A percentile compares a stretch with the other conserved stretches of the same genome.
Evolutionary conservation across 2,329 filamentous ascomycete species (phyloP).

Genomic region (Clonostachys solani): DNA sequence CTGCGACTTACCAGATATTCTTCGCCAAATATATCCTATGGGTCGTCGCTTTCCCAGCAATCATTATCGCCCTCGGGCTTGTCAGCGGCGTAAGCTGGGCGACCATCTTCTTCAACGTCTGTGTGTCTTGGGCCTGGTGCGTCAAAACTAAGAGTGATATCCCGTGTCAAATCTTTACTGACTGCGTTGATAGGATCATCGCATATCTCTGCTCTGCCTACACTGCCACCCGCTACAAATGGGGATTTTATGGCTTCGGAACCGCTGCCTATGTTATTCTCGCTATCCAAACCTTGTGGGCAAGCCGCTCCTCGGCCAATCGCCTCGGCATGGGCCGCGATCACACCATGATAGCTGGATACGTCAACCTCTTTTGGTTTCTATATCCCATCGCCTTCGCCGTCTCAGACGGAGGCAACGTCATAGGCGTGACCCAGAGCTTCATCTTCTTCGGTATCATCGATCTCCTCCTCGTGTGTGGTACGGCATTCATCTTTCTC

Average conservation of each 20-base stretch:
- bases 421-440: slow-evolving; percentile 36
- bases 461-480: slow-evolving; percentile 41
- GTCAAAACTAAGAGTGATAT: too few species aligned
- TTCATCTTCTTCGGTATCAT: slow-evolving; percentile 51
- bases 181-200: slow-evolving; percentile 19
- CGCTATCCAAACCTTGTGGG: slow-evolving; percentile 33
- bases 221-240: slow-evolving; percentile 46
- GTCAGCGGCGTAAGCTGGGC: slow-evolving; percentile 49
- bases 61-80: slow-evolving; percentile 41
- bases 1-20: slow-evolving; percentile 42
- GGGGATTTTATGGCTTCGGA: slow-evolving; percentile 53
- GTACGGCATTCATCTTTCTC: slow-evolving; percentile 34
- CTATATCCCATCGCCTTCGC: slow-evolving; percentile 51
- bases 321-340: slow-evolving; percentile 34
- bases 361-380: slow-evolving; percentile 52
- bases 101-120: slow-evolving; percentile 46
- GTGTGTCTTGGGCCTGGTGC: slow-evolving; percentile 43
- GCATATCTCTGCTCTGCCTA: slow-evolving; percentile 44
- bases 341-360: slow-evolving; percentile 39
- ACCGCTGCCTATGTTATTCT: slow-evolving; percentile 40
- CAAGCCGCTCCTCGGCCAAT: slow-evolving; percentile 28
- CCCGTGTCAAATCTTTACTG: too few species aligned
- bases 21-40: slow-evolving; percentile 53
- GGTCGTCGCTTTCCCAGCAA: slow-evolving; percentile 43
- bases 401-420: slow-evolving; percentile 45